These are phyloP conservation scores for Blastocystis sp. DNA, from an alignment of 352 stramenopile species.

Conservation along the genomic window DNA sequence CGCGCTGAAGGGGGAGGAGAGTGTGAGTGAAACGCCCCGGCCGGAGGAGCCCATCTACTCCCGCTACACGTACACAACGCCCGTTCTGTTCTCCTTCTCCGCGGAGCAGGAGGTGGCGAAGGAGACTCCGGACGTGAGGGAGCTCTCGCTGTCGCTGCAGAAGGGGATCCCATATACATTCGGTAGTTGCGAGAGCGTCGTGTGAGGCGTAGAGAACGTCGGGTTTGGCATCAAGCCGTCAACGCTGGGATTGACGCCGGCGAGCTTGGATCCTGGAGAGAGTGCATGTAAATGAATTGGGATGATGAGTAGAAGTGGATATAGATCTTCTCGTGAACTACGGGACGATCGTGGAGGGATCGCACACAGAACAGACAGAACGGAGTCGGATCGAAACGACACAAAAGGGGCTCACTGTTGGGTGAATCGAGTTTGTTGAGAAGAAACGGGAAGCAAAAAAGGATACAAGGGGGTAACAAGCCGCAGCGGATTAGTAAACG, in stretches of 20 bases:
- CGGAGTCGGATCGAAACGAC: neutral
- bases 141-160: neutral
- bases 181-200: neutral
- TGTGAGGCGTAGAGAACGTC: constrained; percentile 2
- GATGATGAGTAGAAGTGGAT: constrained; percentile 42
- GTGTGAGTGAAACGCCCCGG: neutral
- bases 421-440: neutral
- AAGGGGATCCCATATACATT: constrained; percentile 20
- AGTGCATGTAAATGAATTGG: neutral
- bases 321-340: neutral
- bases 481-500: constrained; percentile 14
- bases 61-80: neutral
- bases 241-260: neutral
- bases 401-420: neutral
- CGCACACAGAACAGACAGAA: neutral
- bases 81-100: constrained; percentile 19
- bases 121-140: neutral
- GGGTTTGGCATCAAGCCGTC: constrained; percentile 26
- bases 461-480: neutral
- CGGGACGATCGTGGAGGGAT: constrained; percentile 5
- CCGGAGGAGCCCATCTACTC: neutral
- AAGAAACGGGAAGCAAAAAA: neutral
- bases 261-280: neutral
- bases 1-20: neutral
- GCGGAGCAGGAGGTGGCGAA: no score